phyloP scores from a whole-genome alignment of 2,329 filamentous ascomycete species.

The Cladophialophora carrionii region DNA sequence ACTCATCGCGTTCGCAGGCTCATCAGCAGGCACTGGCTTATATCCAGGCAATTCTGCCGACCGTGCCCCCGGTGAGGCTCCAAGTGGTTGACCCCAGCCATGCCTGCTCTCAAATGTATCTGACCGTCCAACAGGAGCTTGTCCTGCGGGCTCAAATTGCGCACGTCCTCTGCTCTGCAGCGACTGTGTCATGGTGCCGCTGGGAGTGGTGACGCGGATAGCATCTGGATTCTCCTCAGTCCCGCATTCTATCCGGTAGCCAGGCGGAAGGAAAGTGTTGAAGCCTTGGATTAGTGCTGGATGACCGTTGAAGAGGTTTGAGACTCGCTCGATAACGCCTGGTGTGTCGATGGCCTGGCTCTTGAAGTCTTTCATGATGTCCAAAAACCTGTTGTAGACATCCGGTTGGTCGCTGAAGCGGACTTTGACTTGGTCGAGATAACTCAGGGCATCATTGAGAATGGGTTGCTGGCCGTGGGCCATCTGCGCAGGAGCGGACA shows the following conservation, averaged over 20 bases:
- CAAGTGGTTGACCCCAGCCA: conserved; percentile 35
- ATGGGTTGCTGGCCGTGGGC: conserved; percentile 84
- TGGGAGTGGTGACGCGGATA: conserved; percentile 94
- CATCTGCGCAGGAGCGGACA: conserved; percentile 60
- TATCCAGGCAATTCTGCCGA: conserved; percentile 35
- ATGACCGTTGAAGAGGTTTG: conserved; percentile 91
- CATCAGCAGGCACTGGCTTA: conserved; percentile 26
- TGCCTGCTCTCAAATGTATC: conserved; percentile 36
- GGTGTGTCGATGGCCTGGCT: conserved; percentile 97
- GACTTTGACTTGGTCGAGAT: conserved; percentile 97
- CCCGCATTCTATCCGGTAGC: conserved; percentile 95
- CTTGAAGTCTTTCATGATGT: conserved; percentile 99
- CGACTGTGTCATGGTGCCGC: conserved; percentile 92
- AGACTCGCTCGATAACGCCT: conserved; percentile 94
- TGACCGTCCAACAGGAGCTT: conserved; percentile 22
- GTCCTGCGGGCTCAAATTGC: conserved; percentile 37
- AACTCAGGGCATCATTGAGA: conserved; percentile 82
- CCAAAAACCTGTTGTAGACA: conserved; percentile 93
- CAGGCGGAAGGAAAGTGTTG: conserved; percentile 94
- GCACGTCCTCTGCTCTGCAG: conserved; percentile 59
- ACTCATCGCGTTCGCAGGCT: conserved; percentile 30
- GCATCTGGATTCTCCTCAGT: conserved; percentile 92
- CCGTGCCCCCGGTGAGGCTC: conserved; percentile 42
- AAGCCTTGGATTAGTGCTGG: conserved; percentile 96
- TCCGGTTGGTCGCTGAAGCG: conserved; percentile 96